Conservation (phyloP, 495 filamentous ascomycete genomes). For the Durotheca rogersii region DNA sequence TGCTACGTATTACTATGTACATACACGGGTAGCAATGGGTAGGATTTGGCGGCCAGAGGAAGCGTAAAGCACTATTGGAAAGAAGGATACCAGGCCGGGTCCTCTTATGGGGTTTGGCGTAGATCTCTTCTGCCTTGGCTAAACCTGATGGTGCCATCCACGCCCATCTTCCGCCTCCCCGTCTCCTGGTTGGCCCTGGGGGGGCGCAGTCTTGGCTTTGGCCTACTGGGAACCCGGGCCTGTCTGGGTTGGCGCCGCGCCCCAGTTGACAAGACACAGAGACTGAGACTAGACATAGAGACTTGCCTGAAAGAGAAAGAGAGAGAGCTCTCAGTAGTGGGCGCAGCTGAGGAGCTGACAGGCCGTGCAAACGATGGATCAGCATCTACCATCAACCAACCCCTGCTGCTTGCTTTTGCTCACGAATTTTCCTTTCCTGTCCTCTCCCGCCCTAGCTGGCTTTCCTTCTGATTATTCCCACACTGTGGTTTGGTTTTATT, state of each 20-base stretch:
- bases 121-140: constrained; percentile 19
- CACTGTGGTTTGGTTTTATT: too few relatives aligned
- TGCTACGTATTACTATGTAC: too few relatives aligned
- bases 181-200: constrained; percentile 6
- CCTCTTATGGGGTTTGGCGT: constrained; percentile 12
- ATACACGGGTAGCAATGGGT: background rate
- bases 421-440: constrained; percentile 15
- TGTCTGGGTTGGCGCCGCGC: too few relatives aligned
- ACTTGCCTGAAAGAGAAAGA: too few relatives aligned
- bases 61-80: too few relatives aligned
- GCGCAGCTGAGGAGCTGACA: constrained; percentile 32
- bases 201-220: constrained; percentile 22
- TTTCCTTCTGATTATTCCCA: constrained; percentile 17
- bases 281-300: too few relatives aligned
- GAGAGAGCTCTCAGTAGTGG: constrained; percentile 27
- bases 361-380: constrained; percentile 9
- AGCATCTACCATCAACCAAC: constrained; percentile 4
- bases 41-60: too few relatives aligned
- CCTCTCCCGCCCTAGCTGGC: constrained; percentile 15
- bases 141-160: constrained; percentile 30
- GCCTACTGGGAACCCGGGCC: constrained; percentile 25
- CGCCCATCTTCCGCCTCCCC: too few relatives aligned
- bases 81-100: too few relatives aligned
- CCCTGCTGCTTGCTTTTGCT: constrained; percentile 22
- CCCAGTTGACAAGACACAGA: too few relatives aligned